A percentile compares a stretch with the other conserved stretches of the same genome.
phyloP scores from a whole-genome alignment of 345 rosid species.

The Mercurialis annua region DNA sequence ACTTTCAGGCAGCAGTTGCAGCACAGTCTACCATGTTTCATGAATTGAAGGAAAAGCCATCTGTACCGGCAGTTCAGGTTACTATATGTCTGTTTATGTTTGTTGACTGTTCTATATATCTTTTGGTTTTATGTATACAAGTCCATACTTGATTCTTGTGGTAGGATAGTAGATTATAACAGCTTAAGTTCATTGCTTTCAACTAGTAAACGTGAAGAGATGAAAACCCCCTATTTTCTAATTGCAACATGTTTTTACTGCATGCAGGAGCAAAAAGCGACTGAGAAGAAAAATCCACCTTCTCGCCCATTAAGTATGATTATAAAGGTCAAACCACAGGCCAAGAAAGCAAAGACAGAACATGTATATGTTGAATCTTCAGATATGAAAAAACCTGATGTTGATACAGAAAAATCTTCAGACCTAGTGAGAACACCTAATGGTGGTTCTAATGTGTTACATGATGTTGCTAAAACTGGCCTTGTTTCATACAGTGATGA shows the following conservation, averaged over 20 bases:
- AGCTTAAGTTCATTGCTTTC: too few species aligned
- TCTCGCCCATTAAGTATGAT: slow-evolving; percentile 54
- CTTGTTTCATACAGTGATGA: slow-evolving; percentile 90
- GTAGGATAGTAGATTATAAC: not conserved
- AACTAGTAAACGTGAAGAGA: not conserved
- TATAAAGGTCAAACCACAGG: slow-evolving; percentile 72
- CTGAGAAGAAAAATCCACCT: slow-evolving; percentile 54
- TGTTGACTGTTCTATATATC: not conserved
- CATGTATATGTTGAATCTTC: slow-evolving; percentile 27
- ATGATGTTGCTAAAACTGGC: slow-evolving; percentile 35
- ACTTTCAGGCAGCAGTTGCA: slow-evolving; percentile 77
- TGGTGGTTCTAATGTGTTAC: slow-evolving; percentile 21
- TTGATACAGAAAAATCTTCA: slow-evolving; percentile 32
- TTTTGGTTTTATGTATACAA: not conserved
- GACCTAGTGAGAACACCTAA: slow-evolving; percentile 21
- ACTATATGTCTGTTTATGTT: slow-evolving; percentile 17
- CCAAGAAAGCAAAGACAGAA: slow-evolving; percentile 65
- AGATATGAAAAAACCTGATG: slow-evolving; percentile 20
- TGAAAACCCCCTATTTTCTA: not conserved
- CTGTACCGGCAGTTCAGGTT: slow-evolving; percentile 43
- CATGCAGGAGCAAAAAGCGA: slow-evolving; percentile 47
- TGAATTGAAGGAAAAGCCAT: slow-evolving; percentile 56
- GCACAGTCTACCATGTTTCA: slow-evolving; percentile 53
- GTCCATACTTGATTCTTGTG: not conserved
- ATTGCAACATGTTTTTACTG: not conserved